Percentiles rank a stretch among this genome's conserved stretches.
Conservation (phyloP, 1,139 yeast genomes). For the Lodderomyces pseudojiufengensis region DNA sequence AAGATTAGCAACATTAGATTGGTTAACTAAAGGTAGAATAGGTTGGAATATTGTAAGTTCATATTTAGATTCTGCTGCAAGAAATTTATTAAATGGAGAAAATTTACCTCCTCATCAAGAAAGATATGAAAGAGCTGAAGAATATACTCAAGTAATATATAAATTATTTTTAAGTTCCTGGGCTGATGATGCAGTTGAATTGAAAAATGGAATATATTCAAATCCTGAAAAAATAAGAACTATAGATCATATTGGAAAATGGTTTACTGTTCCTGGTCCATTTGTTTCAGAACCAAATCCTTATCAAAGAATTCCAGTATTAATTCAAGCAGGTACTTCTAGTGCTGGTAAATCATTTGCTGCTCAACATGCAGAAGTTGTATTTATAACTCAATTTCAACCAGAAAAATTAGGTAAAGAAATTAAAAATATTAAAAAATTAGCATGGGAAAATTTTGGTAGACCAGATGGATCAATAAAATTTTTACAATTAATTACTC, state of each 20-base stretch:
- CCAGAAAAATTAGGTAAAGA: slow-evolving; percentile 28
- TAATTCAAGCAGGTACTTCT: slow-evolving; percentile 49
- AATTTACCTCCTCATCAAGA: slow-evolving; percentile 32
- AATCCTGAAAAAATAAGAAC: slow-evolving; percentile 40
- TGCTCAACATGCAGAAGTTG: slow-evolving; percentile 44
- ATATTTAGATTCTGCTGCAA: slow-evolving; percentile 35
- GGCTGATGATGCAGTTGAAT: slow-evolving; percentile 44
- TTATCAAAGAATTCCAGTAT: slow-evolving; percentile 38
- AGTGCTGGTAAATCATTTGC: slow-evolving; percentile 41
- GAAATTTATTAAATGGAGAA: slow-evolving; percentile 32
- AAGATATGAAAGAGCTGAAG: slow-evolving; percentile 39
- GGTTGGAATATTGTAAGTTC: slow-evolving; percentile 46
- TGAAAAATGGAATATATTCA: slow-evolving; percentile 31
- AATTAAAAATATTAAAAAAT: slow-evolving; percentile 24
- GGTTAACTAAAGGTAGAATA: slow-evolving; percentile 40
- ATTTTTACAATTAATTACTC: slow-evolving; percentile 31
- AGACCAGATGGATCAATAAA: slow-evolving; percentile 35
- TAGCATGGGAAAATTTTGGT: slow-evolving; percentile 29
- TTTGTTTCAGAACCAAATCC: slow-evolving; percentile 41
- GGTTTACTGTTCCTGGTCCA: slow-evolving; percentile 45
- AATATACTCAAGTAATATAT: slow-evolving; percentile 37
- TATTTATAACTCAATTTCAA: slow-evolving; percentile 32
- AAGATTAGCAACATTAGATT: slow-evolving; percentile 39
- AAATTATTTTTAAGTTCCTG: slow-evolving; percentile 37
- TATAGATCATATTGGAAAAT: slow-evolving; percentile 37